A percentile compares a stretch with the other conserved stretches of the same genome.
These are phyloP conservation scores for Cladosporium austrohemisphaericum DNA, from an alignment of 2,329 filamentous ascomycete genomes.

Conservation along the genomic window DNA sequence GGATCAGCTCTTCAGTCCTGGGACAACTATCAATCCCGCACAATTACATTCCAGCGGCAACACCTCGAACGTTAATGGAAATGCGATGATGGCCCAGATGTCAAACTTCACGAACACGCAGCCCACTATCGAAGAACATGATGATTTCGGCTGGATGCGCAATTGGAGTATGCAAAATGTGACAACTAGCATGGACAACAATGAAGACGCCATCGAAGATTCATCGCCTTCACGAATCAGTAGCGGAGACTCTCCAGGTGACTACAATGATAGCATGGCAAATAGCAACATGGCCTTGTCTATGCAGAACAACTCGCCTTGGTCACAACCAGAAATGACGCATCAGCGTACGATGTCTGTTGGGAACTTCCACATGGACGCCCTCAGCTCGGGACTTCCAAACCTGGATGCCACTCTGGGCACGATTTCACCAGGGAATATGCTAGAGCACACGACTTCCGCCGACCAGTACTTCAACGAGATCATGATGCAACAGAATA, in stretches of 20 bases:
- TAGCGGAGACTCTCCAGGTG: constrained; percentile 89
- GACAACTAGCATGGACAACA: constrained; percentile 51
- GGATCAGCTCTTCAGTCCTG: constrained; percentile 65
- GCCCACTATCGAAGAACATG: constrained; percentile 59
- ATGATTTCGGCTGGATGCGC: constrained; percentile 83
- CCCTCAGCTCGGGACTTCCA: constrained; percentile 69
- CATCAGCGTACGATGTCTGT: constrained; percentile 57
- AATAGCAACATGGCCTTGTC: constrained; percentile 55
- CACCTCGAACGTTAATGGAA: constrained; percentile 4
- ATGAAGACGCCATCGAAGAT: constrained; percentile 80
- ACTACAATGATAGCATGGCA: constrained; percentile 85
- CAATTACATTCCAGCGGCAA: constrained; percentile 74
- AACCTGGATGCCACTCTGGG: constrained; percentile 67
- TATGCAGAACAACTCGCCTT: constrained; percentile 33
- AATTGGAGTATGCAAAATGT: constrained; percentile 72
- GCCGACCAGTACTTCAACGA: constrained; percentile 74
- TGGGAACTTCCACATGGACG: constrained; percentile 70
- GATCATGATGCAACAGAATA: constrained; percentile 52
- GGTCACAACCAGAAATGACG: constrained; percentile 69
- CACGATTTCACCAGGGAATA: constrained; percentile 73
- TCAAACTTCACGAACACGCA: constrained; percentile 20
- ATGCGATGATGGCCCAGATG: constrained; percentile 6
- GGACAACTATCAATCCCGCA: constrained; percentile 61
- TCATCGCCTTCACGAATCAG: constrained; percentile 96
- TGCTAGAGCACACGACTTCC: constrained; percentile 65